These are phyloP conservation scores for Rhinocladiella similis DNA, from an alignment of 2,329 filamentous ascomycete species.

Conservation along the genomic window DNA sequence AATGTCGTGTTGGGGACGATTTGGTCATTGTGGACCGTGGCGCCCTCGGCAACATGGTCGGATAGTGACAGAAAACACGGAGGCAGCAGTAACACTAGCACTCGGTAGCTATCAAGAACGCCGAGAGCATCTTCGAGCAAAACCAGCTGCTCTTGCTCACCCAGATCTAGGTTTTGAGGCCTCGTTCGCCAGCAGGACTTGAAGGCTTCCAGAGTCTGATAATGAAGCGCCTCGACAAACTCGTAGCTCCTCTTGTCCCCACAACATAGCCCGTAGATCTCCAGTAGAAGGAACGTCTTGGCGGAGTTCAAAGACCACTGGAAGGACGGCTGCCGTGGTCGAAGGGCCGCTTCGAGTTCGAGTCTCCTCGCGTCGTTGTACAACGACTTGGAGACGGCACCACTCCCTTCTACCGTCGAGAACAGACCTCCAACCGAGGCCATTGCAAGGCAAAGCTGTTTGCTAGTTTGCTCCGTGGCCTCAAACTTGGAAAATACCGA, in stretches of 20 bases:
- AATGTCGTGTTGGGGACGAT: no score
- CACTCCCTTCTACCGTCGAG: slow-evolving; percentile 10
- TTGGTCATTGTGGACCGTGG: no score
- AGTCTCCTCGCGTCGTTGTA: slow-evolving; percentile 19
- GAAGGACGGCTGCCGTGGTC: neutral
- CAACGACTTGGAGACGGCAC: slow-evolving; percentile 13
- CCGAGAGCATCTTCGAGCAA: no score
- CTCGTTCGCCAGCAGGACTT: no score
- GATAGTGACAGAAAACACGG: no score
- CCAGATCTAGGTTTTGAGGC: no score
- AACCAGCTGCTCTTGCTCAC: no score
- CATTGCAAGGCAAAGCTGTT: slow-evolving; percentile 9
- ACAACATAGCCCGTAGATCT: slow-evolving; percentile 16
- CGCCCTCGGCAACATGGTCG: no score
- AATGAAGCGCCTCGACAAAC: slow-evolving; percentile 17
- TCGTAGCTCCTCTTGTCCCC: slow-evolving; percentile 21
- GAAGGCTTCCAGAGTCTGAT: no score
- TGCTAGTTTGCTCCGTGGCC: neutral
- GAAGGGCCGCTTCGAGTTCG: neutral
- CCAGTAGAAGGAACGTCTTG: slow-evolving; percentile 6
- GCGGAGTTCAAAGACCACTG: neutral
- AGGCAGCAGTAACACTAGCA: no score
- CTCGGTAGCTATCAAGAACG: no score
- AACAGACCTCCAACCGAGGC: slow-evolving; percentile 16
- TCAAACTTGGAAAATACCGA: slow-evolving; percentile 1